Conservation (phyloP, 371 early-diverging fungal species). For the Gilbertella persicaria region DNA sequence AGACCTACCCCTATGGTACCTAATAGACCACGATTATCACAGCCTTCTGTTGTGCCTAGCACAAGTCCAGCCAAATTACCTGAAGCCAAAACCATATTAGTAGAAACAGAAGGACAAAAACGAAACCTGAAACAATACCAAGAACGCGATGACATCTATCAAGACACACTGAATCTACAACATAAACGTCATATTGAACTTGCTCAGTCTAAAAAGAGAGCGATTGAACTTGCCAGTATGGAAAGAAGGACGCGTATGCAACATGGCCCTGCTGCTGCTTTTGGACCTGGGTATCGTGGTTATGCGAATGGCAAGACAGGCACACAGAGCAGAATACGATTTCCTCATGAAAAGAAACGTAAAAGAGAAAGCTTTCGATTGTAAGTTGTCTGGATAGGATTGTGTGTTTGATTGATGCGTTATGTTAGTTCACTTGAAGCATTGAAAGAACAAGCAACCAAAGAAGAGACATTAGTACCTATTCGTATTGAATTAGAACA, state of each 20-base stretch:
- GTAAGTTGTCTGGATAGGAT: conserved; percentile 23
- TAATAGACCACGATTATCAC: conserved; percentile 1
- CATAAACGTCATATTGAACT: conserved; percentile 46
- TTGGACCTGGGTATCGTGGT: conserved; percentile 48
- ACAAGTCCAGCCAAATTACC: not conserved
- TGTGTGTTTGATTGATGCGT: not conserved
- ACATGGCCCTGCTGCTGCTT: conserved; percentile 25
- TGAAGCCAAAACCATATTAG: conserved; percentile 23
- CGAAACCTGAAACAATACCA: conserved; percentile 30
- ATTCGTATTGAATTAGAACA: conserved; percentile 89
- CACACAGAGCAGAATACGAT: conserved; percentile 23
- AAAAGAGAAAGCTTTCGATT: conserved; percentile 15
- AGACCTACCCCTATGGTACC: too few relatives aligned
- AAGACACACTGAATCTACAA: conserved; percentile 40
- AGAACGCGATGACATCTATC: conserved; percentile 39
- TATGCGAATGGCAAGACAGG: conserved; percentile 32
- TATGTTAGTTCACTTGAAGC: conserved; percentile 42
- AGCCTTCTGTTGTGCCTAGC: conserved; percentile 29
- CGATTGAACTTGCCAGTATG: conserved; percentile 34
- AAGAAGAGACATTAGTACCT: conserved; percentile 78
- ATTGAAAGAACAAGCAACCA: conserved; percentile 60
- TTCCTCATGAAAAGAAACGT: conserved; percentile 37
- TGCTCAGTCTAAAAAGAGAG: conserved; percentile 44
- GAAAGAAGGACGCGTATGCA: conserved; percentile 39
- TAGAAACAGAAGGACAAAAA: conserved; percentile 16